Evolutionary conservation across 371 early-diverging fungal species (phyloP), one percentile per base, ranked within the genome.

Genomic region (Mucor lusitanicus): DNA sequence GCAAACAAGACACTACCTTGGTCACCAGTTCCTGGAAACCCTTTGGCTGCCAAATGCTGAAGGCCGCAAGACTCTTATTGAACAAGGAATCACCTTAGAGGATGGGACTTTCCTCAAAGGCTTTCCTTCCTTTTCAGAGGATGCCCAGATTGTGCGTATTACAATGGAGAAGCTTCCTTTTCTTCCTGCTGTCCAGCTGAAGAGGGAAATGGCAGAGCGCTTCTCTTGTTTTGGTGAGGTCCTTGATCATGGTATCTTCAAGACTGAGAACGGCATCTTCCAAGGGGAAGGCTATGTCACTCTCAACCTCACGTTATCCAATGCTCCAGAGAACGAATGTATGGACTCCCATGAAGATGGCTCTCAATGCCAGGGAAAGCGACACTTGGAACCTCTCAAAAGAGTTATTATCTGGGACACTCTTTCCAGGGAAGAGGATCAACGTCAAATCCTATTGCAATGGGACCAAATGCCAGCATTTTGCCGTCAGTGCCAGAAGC

Each of bases 391-490:
- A 17, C 61, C 33, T 12, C 48, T 59, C 6, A 11, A 21, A 0
- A 3, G 60, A 3, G 28, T 42, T 2, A 42, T 59, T 28, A 3
- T 9, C 7, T 59, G 60, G 60, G 25, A 40, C 6, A 27, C 40
- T 0, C 35, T 1, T 1, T 5, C 7, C 4, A 25, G 25, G 1
- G 39, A 39, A 0, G 3, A 3, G 6, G 23, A 42, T 1, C 23
- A 23, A 3, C 39, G 60, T 3, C 13, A 42, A 4, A 23, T 59
- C 6, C 19, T 15, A 7, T 25, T 59, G 0, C 44, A 25, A 27
- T 59, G 60, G 60, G 60, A 59, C 27, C 15, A 23, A 5, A 59
- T 59, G 39, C 60, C 60, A 3, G 25, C n/a, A 12, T 59, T 59
- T 7, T 59, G 54, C 15, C 54, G 54, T 5, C 6, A 28, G 4